Percentiles rank a stretch among this genome's conserved stretches.
Conservation (phyloP, 139 green algal species). For the Chlorella ohadii region DNA sequence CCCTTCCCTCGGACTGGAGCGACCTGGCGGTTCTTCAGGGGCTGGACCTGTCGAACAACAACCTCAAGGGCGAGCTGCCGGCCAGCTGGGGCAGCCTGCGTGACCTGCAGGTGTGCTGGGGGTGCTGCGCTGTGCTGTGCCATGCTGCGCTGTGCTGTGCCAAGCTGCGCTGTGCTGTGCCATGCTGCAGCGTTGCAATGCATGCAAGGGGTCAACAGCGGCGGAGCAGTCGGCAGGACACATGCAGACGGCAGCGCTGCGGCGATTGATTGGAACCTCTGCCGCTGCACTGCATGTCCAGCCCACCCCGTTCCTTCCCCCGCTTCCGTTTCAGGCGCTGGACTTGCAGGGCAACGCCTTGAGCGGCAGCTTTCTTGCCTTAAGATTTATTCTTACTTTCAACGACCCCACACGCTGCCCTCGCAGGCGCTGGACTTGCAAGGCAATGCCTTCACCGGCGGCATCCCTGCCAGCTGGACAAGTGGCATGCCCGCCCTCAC, state of each 20-base stretch:
- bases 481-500: constrained; percentile 23
- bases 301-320: too few species aligned
- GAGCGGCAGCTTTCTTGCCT: constrained; percentile 27
- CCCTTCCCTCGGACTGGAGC: constrained; percentile 37
- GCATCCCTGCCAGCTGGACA: constrained; percentile 38
- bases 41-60: constrained; percentile 46
- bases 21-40: constrained; percentile 34
- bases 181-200: too few species aligned
- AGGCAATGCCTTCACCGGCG: constrained; percentile 33
- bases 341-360: constrained; percentile 45
- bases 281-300: too few species aligned
- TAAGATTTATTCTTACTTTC: too few species aligned
- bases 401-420: not conserved
- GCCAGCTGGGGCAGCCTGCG: constrained; percentile 34
- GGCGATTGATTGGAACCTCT: too few species aligned
- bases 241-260: too few species aligned
- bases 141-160: not conserved
- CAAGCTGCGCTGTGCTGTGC: too few species aligned
- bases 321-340: not conserved
- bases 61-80: constrained; percentile 34
- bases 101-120: constrained; percentile 20
- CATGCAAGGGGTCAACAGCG: too few species aligned
- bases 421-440: constrained; percentile 36
- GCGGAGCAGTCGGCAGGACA: too few species aligned
- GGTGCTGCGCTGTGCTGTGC: too few species aligned